Evolutionary conservation across 169 alveolate species (phyloP).

Genomic region (Eimeria zaria): DNA sequence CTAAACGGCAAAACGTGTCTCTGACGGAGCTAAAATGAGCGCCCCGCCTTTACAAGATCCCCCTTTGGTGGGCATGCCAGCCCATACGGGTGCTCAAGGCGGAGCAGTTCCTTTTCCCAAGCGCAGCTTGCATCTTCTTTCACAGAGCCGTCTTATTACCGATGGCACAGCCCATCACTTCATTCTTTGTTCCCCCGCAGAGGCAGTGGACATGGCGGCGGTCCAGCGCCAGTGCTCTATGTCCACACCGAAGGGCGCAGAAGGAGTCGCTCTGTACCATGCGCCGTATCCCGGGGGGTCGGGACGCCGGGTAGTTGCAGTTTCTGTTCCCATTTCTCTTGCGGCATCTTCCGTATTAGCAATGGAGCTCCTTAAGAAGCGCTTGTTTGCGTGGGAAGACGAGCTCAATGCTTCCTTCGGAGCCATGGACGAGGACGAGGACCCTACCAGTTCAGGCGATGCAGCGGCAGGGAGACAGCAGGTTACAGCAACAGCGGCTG

Average conservation of each 20-base stretch:
- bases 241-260: conserved; percentile 63
- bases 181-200: conserved; percentile 68
- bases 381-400: conserved; percentile 68
- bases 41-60: conserved; percentile 66
- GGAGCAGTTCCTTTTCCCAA: conserved; percentile 43
- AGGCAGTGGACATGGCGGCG: conserved; percentile 67
- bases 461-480: conserved; percentile 51
- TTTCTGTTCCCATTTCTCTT: conserved; percentile 64
- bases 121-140: conserved; percentile 68
- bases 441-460: conserved; percentile 17
- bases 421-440: conserved; percentile 71
- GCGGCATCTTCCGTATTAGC: conserved; percentile 71
- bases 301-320: conserved; percentile 71
- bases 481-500: neutral
- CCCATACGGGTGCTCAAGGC: conserved; percentile 35
- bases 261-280: conserved; percentile 47
- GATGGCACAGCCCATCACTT: conserved; percentile 75
- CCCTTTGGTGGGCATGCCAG: conserved; percentile 36
- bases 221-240: conserved; percentile 75
- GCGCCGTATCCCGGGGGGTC: conserved; percentile 44
- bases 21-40: conserved; percentile 51
- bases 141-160: conserved; percentile 59
- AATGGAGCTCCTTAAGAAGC: conserved; percentile 68
- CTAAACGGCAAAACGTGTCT: conserved; percentile 5
- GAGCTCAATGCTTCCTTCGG: conserved; percentile 51